Evolutionary conservation across 2,329 filamentous ascomycete genomes (phyloP), one percentile per base, ranked within the genome.

Genomic region (Parafenestella ontariensis): DNA sequence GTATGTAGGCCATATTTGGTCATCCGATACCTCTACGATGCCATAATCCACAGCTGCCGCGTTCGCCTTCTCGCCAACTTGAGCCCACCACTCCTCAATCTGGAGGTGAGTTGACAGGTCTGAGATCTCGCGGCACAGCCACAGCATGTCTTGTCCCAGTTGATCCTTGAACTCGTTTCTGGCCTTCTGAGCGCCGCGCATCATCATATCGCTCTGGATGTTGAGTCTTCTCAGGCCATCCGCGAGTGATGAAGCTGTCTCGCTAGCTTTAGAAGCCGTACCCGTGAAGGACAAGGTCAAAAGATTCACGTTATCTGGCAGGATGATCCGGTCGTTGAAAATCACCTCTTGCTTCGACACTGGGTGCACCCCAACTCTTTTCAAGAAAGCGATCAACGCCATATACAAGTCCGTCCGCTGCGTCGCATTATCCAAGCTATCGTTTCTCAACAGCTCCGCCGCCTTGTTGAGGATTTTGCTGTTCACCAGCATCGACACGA

Each of bases 361-460:
- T 13, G 59, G 49, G 48, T 79, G 74, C 2, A 42, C 54, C 2
- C 62, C 64, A 11, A 82, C 47, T 0, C 65, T 52, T 3, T 69
- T 52, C 4, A 82, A 49, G 48, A 83, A 77, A 15, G 69, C 58
- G 8, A 82, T 61, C 3, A 79, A 54, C 1, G 64, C 67, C 15
- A 65, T 59, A 58, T 81, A 79, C 1, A 81, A 55, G 1, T 52
- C 54, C 18, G 49, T 52, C 36, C 72, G 63, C 40, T 63, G 65
- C 5, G 64, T 67, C 15, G 72, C 64, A 46, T 79, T 69, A 9
- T 74, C 71, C 11, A 78, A 49, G 11, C 73, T 73, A 51, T 77
- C 77, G 49, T 77, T 77, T n/a, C 74, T 64, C 10, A 79, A 54
- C 13, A 78, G 58, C 26, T 78, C 71, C 3, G 73, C 75, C 3